phyloP scores from a whole-genome alignment of 2,329 filamentous ascomycete genomes.

The Davidsoniella eucalypti region DNA sequence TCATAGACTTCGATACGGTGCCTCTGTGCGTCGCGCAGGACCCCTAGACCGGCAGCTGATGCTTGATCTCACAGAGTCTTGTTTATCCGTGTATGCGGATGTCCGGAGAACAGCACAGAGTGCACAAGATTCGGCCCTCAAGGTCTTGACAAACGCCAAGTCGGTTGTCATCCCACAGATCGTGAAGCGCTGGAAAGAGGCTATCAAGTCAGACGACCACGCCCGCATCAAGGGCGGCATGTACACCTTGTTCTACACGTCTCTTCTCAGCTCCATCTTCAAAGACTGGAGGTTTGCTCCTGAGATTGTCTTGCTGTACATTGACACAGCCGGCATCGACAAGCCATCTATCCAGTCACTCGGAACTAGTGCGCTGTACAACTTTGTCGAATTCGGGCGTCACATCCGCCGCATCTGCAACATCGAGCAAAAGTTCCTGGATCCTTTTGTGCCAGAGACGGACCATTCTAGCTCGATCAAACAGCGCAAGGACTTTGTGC shows the following conservation, averaged over 20 bases:
- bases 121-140: slow-evolving; percentile 82
- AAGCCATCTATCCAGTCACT: slow-evolving; percentile 89
- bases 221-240: slow-evolving; percentile 88
- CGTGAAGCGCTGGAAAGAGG: slow-evolving; percentile 59
- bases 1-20: slow-evolving; percentile 85
- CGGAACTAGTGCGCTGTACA: slow-evolving; percentile 63
- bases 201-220: slow-evolving; percentile 65
- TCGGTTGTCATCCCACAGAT: slow-evolving; percentile 82
- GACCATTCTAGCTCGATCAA: slow-evolving; percentile 36
- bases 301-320: slow-evolving; percentile 74
- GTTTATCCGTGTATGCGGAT: slow-evolving; percentile 82
- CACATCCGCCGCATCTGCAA: slow-evolving; percentile 53
- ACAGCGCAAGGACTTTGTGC: slow-evolving; percentile 52
- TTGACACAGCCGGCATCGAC: slow-evolving; percentile 76
- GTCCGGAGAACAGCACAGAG: slow-evolving; percentile 88
- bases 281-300: slow-evolving; percentile 93
- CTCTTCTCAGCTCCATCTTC: slow-evolving; percentile 69
- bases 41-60: slow-evolving; percentile 76
- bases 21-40: slow-evolving; percentile 71
- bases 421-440: slow-evolving; percentile 27
- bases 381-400: slow-evolving; percentile 83
- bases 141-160: slow-evolving; percentile 74
- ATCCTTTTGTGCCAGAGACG: slow-evolving; percentile 36
- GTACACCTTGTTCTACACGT: slow-evolving; percentile 80
- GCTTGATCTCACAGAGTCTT: slow-evolving; percentile 76